Percentiles rank a stretch among this genome's conserved stretches.
Conservation (phyloP, 2,329 filamentous ascomycete species). For the Xylariomycetidae sp. region DNA sequence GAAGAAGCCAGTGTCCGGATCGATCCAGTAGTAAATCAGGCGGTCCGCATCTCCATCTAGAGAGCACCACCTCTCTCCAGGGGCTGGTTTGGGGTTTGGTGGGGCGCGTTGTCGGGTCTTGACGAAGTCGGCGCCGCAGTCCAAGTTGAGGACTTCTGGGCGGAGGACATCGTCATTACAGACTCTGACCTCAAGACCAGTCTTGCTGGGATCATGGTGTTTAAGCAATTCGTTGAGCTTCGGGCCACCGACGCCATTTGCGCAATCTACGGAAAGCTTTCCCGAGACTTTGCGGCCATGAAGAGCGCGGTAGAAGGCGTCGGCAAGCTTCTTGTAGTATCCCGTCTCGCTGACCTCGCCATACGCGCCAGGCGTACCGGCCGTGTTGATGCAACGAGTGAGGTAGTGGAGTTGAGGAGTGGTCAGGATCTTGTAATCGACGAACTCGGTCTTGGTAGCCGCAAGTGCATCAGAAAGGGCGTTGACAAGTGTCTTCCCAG, state of each 20-base stretch:
- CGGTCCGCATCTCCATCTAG: constrained; percentile 95
- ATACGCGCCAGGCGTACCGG: constrained; percentile 81
- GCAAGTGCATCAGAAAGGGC: constrained; percentile 77
- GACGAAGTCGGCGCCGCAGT: constrained; percentile 95
- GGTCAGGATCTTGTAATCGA: constrained; percentile 86
- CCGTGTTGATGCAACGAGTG: constrained; percentile 89
- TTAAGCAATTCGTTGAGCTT: constrained; percentile 86
- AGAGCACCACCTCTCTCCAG: constrained; percentile 78
- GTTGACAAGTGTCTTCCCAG: constrained; percentile 75
- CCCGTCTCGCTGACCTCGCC: constrained; percentile 84
- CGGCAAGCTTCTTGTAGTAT: constrained; percentile 89
- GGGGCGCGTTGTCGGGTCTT: constrained; percentile 95
- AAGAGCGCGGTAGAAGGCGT: constrained; percentile 81
- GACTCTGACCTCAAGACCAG: constrained; percentile 74
- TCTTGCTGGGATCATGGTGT: constrained; percentile 65
- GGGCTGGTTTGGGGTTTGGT: constrained; percentile 70
- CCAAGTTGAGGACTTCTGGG: constrained; percentile 82
- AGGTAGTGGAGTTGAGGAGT: constrained; percentile 98
- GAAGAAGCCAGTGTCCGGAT: constrained; percentile 77
- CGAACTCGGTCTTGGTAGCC: constrained; percentile 67
- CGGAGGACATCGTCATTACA: constrained; percentile 92
- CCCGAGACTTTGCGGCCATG: constrained; percentile 70
- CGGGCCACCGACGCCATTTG: constrained; percentile 92
- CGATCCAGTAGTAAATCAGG: constrained; percentile 90
- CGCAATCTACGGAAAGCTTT: constrained; percentile 81